Conservation (phyloP, 78 protist species). For the Tieghemostelium lacteum region DNA sequence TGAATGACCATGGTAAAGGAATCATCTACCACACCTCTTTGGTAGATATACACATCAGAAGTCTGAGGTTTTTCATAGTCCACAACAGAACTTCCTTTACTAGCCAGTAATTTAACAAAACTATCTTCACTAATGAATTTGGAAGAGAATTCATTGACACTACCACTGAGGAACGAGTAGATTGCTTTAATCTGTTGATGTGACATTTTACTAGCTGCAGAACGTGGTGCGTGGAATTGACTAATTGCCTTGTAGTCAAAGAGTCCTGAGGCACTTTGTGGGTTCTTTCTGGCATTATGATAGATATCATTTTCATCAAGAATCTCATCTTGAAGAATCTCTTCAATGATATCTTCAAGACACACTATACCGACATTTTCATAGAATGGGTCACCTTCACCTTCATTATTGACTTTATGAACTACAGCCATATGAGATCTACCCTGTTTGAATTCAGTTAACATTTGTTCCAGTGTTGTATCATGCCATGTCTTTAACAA, state of each 20-base stretch:
- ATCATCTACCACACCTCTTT: constrained; percentile 27
- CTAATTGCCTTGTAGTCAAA: constrained; percentile 49
- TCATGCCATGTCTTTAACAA: constrained; percentile 79
- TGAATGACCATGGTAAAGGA: constrained; percentile 68
- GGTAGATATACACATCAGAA: constrained; percentile 42
- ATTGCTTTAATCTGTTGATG: constrained; percentile 60
- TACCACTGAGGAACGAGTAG: constrained; percentile 40
- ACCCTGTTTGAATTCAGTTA: constrained; percentile 86
- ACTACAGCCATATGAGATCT: constrained; percentile 89
- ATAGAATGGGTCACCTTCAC: constrained; percentile 91
- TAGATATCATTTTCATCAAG: constrained; percentile 90
- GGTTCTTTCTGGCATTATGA: constrained; percentile 30
- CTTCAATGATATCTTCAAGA: constrained; percentile 92
- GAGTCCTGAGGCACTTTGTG: constrained; percentile 7
- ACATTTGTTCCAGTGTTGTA: constrained; percentile 71
- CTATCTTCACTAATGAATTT: constrained; percentile 32
- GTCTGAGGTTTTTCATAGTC: constrained; percentile 14
- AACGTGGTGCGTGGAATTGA: constrained; percentile 51
- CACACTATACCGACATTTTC: constrained; percentile 92
- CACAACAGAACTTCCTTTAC: constrained; percentile 38
- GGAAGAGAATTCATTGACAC: constrained; percentile 50
- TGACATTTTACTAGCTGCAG: constrained; percentile 11
- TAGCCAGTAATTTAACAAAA: constrained; percentile 22
- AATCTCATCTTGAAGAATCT: constrained; percentile 91
- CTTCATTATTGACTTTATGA: constrained; percentile 47